Percentiles rank a stretch among this genome's conserved stretches.
Conservation (phyloP, 192 early-diverging fungal genomes). For the Coemansia reversa region DNA sequence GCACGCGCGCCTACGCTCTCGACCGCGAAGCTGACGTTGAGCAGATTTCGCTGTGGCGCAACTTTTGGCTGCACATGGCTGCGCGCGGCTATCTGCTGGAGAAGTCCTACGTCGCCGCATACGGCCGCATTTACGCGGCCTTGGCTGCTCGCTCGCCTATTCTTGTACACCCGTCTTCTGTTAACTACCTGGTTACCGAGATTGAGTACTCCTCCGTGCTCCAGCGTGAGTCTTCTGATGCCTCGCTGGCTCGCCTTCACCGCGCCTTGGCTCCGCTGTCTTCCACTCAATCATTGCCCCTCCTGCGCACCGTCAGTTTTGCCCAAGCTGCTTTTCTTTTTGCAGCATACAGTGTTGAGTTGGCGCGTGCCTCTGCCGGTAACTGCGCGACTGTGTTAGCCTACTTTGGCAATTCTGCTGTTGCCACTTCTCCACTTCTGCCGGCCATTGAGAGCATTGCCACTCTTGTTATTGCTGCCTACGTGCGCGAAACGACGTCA, state of each 20-base stretch:
- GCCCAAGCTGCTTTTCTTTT: constrained; percentile 78
- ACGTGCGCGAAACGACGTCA: constrained; percentile 44
- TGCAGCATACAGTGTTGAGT: constrained; percentile 81
- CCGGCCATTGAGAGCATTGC: constrained; percentile 76
- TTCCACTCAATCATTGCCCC: constrained; percentile 56
- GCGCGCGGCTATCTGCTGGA: constrained; percentile 74
- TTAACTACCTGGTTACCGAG: constrained; percentile 83
- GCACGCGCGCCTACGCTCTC: constrained; percentile 59
- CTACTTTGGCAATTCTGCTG: constrained; percentile 86
- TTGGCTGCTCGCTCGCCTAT: constrained; percentile 87
- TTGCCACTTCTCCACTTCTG: constrained; percentile 72
- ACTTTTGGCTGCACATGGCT: constrained; percentile 89
- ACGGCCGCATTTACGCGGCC: constrained; percentile 62
- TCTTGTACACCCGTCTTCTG: constrained; percentile 67
- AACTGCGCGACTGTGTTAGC: constrained; percentile 69
- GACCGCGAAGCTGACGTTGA: constrained; percentile 61
- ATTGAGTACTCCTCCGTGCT: constrained; percentile 85
- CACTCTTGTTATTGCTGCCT: constrained; percentile 54
- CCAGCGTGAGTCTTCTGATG: constrained; percentile 49
- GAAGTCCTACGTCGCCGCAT: constrained; percentile 73
- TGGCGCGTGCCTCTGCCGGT: constrained; percentile 67
- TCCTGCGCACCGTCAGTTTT: constrained; percentile 67
- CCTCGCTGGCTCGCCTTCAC: constrained; percentile 51
- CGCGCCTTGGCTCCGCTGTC: constrained; percentile 48
- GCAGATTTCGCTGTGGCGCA: constrained; percentile 72